Percentiles rank a stretch among this genome's conserved stretches.
phyloP scores from a whole-genome alignment of 2,329 filamentous ascomycete genomes.

The Fusarium circinatum region DNA sequence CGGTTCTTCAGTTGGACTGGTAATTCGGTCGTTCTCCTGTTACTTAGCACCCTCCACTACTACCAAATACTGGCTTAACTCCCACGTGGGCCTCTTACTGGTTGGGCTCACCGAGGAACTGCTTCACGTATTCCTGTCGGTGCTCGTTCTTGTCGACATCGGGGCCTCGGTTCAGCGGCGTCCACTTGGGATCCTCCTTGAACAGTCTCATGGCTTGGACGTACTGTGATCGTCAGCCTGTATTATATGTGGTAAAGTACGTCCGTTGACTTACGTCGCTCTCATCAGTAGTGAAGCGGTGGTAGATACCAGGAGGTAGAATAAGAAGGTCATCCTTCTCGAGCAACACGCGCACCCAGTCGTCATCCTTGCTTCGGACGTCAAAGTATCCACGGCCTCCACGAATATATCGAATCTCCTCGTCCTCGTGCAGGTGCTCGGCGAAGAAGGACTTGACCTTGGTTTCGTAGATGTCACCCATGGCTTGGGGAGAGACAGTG shows the following conservation, averaged over 20 bases:
- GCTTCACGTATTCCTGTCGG: constrained; percentile 78
- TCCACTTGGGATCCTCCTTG: constrained; percentile 99
- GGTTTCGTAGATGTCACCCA: constrained; percentile 89
- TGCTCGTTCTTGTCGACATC: constrained; percentile 83
- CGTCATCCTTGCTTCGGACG: constrained; percentile 82
- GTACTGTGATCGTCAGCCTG: constrained; percentile 66
- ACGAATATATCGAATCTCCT: constrained; percentile 95
- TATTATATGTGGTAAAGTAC: neutral
- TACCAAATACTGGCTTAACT: constrained; percentile 14
- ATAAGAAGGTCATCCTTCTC: constrained; percentile 93
- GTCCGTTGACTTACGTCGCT: constrained; percentile 74
- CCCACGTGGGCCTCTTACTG: constrained; percentile 41
- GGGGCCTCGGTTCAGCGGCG: constrained; percentile 81
- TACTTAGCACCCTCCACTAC: constrained; percentile 12
- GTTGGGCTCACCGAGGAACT: constrained; percentile 51
- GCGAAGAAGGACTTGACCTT: constrained; percentile 95
- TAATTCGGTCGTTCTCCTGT: constrained; percentile 16
- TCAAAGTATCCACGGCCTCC: constrained; percentile 94
- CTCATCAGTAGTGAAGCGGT: constrained; percentile 94
- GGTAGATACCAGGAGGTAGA: constrained; percentile 93
- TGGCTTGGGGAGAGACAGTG: constrained; percentile 83
- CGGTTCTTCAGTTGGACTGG: constrained; percentile 19
- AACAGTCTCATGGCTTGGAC: constrained; percentile 96
- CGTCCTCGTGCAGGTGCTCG: constrained; percentile 97
- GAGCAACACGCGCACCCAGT: constrained; percentile 88